Conservation (phyloP, 176 grass and related monocot genomes). For the Ananas comosus region DNA sequence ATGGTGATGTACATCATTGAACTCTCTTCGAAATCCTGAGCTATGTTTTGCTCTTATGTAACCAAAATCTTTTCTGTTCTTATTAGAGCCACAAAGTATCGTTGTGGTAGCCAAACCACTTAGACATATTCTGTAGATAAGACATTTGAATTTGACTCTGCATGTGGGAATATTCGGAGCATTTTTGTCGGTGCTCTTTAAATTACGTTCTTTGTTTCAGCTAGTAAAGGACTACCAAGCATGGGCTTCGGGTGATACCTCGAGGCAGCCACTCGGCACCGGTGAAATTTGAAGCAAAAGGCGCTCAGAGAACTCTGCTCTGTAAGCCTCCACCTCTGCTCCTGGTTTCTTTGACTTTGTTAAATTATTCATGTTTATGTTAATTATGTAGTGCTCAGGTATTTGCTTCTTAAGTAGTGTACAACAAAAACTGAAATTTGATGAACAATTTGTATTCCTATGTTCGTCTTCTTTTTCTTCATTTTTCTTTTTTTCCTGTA, state of each 20-base stretch:
- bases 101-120: not conserved
- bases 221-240: conserved; percentile 87
- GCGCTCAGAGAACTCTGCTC: not conserved
- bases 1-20: not conserved
- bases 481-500: too few relatives aligned
- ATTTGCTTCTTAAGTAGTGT: not conserved
- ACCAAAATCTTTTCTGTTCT: not conserved
- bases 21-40: not conserved
- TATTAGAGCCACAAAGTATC: not conserved
- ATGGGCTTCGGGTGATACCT: conserved; percentile 88
- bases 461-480: too few relatives aligned
- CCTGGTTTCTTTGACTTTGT: not conserved
- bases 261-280: conserved; percentile 77
- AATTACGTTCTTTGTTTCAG: conserved; percentile 23
- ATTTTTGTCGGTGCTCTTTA: not conserved
- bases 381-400: not conserved
- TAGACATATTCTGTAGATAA: not conserved
- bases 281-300: conserved; percentile 71
- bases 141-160: not conserved
- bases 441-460: too few relatives aligned
- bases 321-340: not conserved
- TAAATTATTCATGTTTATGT: not conserved
- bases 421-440: not conserved
- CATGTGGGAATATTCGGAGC: not conserved
- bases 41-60: not conserved